Conservation (phyloP, 2,329 filamentous ascomycete genomes). For the Fusarium circinatum region DNA sequence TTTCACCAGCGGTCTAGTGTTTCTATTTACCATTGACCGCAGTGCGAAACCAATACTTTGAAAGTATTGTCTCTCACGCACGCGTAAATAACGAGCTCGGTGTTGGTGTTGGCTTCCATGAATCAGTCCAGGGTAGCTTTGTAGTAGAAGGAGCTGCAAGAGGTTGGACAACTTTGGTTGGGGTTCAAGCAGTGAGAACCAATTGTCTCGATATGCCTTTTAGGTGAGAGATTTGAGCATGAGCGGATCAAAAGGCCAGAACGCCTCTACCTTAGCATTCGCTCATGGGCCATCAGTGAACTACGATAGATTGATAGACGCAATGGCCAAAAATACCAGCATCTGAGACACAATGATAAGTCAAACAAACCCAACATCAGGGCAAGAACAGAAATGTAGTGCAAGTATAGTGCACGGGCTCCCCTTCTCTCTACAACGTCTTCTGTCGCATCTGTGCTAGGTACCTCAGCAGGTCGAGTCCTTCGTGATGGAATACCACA, state of each 20-base stretch:
- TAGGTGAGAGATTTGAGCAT: neutral
- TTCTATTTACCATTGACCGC: constrained; percentile 16
- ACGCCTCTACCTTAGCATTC: neutral
- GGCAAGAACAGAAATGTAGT: neutral
- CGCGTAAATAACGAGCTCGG: constrained; percentile 1
- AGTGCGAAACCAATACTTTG: constrained; percentile 20
- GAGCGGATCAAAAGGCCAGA: neutral
- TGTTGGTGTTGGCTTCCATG: neutral
- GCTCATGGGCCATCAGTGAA: neutral
- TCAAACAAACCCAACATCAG: neutral
- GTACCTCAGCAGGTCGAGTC: constrained; percentile 6
- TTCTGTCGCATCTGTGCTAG: constrained; percentile 1
- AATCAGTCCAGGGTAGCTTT: constrained; percentile 5
- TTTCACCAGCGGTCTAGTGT: constrained; percentile 24
- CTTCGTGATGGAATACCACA: neutral
- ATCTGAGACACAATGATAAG: neutral
- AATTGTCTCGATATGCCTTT: neutral
- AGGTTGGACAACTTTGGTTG: neutral
- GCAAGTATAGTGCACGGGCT: neutral
- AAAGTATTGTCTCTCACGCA: neutral
- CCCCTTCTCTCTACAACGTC: neutral
- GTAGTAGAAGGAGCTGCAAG: neutral
- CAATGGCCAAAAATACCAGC: neutral
- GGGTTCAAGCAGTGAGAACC: neutral
- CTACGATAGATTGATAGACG: neutral